A percentile compares a stretch with the other conserved stretches of the same genome.
These are phyloP conservation scores for Fonsecaea pugnacius DNA, from an alignment of 2,329 filamentous ascomycete species.

Conservation along the genomic window DNA sequence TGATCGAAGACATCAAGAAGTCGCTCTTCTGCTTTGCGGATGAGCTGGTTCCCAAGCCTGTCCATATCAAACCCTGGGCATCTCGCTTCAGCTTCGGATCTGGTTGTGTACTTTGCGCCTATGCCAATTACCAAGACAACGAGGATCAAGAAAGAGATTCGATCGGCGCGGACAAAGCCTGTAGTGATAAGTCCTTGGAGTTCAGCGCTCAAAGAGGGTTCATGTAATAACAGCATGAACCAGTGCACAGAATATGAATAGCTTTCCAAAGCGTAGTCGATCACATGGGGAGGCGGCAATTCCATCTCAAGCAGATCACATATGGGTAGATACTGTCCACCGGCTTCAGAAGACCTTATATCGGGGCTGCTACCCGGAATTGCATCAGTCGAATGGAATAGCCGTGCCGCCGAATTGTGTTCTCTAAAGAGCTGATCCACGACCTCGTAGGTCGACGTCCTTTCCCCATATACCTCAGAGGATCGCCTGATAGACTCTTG, in stretches of 20 bases:
- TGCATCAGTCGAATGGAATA: slow-evolving; percentile 22
- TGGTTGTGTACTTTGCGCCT: slow-evolving; percentile 46
- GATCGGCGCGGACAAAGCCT: slow-evolving; percentile 42
- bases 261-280: slow-evolving; percentile 45
- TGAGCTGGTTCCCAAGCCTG: slow-evolving; percentile 17
- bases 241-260: slow-evolving; percentile 52
- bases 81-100: slow-evolving; percentile 8
- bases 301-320: slow-evolving; percentile 39
- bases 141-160: slow-evolving; percentile 46
- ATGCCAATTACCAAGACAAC: slow-evolving; percentile 47
- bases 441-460: slow-evolving; percentile 30
- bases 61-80: slow-evolving; percentile 35
- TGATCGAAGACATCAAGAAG: slow-evolving; percentile 50
- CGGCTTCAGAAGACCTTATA: slow-evolving; percentile 16
- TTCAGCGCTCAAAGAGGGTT: slow-evolving; percentile 46
- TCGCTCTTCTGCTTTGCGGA: slow-evolving; percentile 40
- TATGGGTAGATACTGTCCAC: slow-evolving; percentile 19
- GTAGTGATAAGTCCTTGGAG: slow-evolving; percentile 42
- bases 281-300: slow-evolving; percentile 41
- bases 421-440: slow-evolving; percentile 32
- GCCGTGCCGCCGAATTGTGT: slow-evolving; percentile 18
- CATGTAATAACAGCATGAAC: slow-evolving; percentile 52
- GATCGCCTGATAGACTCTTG: slow-evolving; percentile 13
- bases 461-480: slow-evolving; percentile 24
- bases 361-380: slow-evolving; percentile 31